These are phyloP conservation scores for Aspergillus luchuensis DNA, from an alignment of 2,329 filamentous ascomycete species.

Conservation along the genomic window DNA sequence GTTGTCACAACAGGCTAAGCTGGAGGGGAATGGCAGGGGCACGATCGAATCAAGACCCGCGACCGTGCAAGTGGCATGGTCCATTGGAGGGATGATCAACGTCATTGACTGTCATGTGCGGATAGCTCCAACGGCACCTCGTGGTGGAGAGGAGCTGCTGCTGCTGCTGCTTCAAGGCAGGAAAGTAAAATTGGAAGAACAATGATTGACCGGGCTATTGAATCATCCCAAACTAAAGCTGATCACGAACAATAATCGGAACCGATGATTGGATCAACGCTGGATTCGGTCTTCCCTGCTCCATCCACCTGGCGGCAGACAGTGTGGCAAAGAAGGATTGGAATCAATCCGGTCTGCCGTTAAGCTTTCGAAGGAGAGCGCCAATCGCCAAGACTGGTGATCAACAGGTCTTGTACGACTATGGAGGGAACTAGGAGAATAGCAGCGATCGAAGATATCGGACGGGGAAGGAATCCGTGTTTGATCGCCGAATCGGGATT, in stretches of 20 bases:
- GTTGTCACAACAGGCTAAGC: not conserved
- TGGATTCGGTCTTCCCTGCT: not conserved
- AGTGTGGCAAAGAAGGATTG: conserved; percentile 5
- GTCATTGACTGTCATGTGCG: conserved; percentile 13
- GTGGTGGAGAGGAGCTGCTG: not conserved
- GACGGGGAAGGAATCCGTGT: not conserved
- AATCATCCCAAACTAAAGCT: not conserved
- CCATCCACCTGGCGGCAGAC: not conserved
- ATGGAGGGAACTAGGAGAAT: not conserved
- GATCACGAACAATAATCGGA: no score
- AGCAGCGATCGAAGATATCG: not conserved
- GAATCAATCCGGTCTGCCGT: not conserved
- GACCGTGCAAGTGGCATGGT: not conserved
- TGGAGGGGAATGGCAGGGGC: not conserved
- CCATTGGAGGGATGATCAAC: not conserved
- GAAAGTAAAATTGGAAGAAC: not conserved
- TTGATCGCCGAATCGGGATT: not conserved
- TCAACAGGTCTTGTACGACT: not conserved
- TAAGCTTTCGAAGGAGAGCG: not conserved
- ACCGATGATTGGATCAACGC: not conserved
- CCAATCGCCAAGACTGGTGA: not conserved
- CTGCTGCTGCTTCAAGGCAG: not conserved
- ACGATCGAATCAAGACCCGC: not conserved
- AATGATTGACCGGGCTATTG: not conserved
- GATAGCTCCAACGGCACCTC: not conserved